Evolutionary conservation across 202 grass and related monocot species (phyloP), one percentile per base, ranked within the genome.

Genomic region (Musa balbisiana): DNA sequence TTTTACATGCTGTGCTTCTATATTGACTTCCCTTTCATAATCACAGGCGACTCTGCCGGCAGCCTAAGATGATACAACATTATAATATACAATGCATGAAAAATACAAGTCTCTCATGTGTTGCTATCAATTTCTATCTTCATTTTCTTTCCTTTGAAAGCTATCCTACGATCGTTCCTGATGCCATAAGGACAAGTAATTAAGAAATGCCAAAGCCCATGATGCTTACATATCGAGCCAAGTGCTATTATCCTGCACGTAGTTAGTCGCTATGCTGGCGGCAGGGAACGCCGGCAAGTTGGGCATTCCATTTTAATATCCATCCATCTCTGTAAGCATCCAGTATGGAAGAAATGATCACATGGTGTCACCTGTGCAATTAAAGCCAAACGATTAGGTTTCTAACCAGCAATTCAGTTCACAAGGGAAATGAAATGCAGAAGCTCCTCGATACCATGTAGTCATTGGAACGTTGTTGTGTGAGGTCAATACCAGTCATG

Each of bases 271-370:
- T 20, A 99, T 56, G 96, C 87, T 82, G 96, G 85, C 0, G 96
- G 96, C 26, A 99, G 76, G 68, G 91, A 79, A 52, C 96, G 96
- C 66, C 96, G 85, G 73, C 96, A 99, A 69, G 96, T 99, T 17
- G 96, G 96, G 81, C 96, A 99, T 84, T 99, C 96, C 96, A 99
- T 99, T 83, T 99, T 99, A 77, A 99, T 99, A 73, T 99, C 96
- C 96, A 99, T 99, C 96, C 96, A 99, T 52, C 96, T 88, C 72
- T 99, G 96, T 76, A 99, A 92, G 84, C 96, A 99, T 51, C 96
- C 91, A 17, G 96, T 90, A 85, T 99, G 96, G 83, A 99, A 99
- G 79, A 87, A 90, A 90, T 99, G 96, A 79, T 99, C 96, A 19
- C 96, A 99, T 82, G 96, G 96, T 76, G 96, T 91, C 59, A 99